phyloP scores from a whole-genome alignment of 1,284 basidiomycete species.

The Tilletia setariae region DNA sequence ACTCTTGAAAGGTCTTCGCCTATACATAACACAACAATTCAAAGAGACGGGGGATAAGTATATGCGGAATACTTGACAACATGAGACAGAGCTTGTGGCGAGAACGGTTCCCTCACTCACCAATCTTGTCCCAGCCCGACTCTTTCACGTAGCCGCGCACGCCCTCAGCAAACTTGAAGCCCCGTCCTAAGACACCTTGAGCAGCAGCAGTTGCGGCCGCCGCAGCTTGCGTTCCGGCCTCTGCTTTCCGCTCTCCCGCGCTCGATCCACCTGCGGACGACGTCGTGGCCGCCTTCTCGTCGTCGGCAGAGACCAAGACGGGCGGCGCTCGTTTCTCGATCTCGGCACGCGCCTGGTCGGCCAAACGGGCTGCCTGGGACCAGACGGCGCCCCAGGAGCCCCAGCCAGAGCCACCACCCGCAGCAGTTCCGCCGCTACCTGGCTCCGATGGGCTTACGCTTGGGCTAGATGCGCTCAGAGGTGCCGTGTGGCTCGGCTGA shows the following conservation, averaged over 20 bases:
- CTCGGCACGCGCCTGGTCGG: conserved; percentile 50
- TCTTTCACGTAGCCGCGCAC: conserved; percentile 46
- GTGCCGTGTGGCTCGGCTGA: not conserved
- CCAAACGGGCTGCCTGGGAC: conserved; percentile 44
- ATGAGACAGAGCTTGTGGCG: not conserved
- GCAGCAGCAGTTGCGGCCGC: not conserved
- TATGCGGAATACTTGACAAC: not conserved
- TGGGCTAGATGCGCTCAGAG: not conserved
- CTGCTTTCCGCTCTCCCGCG: not conserved
- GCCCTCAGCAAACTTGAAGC: conserved; percentile 41
- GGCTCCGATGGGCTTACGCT: not conserved
- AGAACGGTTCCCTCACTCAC: not conserved
- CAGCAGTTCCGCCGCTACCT: conserved; percentile 60
- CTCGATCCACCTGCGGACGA: not conserved
- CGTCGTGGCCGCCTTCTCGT: not conserved
- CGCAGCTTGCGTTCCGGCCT: not conserved
- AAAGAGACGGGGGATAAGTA: not conserved
- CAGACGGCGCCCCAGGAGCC: conserved; percentile 65
- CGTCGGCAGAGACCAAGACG: not conserved
- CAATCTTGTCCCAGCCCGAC: conserved; percentile 39
- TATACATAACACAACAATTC: not conserved
- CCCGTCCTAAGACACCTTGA: conserved; percentile 12
- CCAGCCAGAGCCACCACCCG: conserved; percentile 72
- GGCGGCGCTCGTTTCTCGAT: conserved; percentile 41
- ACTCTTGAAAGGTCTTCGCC: conserved; percentile 41